phyloP scores from a whole-genome alignment of 225 moss, liverwort and hornwort species.

The Pseudoscleropodium purum region DNA sequence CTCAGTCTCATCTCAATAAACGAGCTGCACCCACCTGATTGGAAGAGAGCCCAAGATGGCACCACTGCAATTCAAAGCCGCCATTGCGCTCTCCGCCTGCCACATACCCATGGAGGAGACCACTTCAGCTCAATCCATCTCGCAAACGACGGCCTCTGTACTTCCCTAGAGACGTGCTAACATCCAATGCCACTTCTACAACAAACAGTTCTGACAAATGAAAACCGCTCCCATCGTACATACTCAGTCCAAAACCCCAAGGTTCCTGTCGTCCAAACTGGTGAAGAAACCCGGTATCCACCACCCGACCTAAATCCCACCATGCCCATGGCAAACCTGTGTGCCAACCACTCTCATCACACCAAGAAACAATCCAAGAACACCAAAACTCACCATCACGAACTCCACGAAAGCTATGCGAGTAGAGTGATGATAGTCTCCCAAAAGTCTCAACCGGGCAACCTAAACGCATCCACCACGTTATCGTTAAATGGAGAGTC shows the following conservation, averaged over 20 bases:
- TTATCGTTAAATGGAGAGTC: background rate
- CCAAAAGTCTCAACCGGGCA: slow-evolving; percentile 79
- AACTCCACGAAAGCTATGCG: slow-evolving; percentile 98
- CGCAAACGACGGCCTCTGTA: background rate
- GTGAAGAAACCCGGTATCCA: background rate
- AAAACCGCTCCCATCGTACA: background rate
- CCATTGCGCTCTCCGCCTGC: slow-evolving; percentile 99
- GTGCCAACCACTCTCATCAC: background rate
- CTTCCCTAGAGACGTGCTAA: background rate
- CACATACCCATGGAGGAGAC: background rate
- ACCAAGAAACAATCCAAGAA: background rate
- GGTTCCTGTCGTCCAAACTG: background rate
- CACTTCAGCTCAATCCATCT: background rate
- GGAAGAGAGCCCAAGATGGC: slow-evolving; percentile 95
- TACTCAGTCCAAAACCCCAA: background rate
- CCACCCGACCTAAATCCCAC: background rate
- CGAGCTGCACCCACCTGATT: slow-evolving; percentile 53
- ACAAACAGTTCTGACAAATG: background rate
- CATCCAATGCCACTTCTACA: background rate
- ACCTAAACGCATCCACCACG: slow-evolving; percentile 35
- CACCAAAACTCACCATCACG: slow-evolving; percentile 70
- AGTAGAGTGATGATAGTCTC: slow-evolving; percentile 97
- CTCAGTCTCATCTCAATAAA: background rate
- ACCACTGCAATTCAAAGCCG: slow-evolving; percentile 95
- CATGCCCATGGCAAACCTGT: background rate